These are phyloP conservation scores for Naganishia vaughanmartiniae DNA, from an alignment of 768 basidiomycete genomes.

Conservation along the genomic window DNA sequence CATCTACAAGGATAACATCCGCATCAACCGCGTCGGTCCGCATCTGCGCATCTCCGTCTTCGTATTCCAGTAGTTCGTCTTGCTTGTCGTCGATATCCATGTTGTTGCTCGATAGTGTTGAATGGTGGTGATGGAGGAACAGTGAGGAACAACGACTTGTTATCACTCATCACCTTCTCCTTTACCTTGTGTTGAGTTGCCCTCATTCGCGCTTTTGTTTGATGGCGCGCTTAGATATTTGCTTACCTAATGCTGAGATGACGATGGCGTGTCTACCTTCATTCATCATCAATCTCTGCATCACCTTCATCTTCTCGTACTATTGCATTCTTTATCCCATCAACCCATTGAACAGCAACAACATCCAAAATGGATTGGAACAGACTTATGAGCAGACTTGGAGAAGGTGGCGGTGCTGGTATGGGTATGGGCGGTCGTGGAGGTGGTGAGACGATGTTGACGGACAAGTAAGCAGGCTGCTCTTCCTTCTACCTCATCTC, in stretches of 20 bases:
- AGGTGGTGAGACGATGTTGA: conserved; percentile 23
- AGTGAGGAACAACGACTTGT: neutral
- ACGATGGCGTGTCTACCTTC: conserved; percentile 18
- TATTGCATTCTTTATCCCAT: neutral
- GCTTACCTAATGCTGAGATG: conserved; percentile 13
- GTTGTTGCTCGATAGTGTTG: neutral
- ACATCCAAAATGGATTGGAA: conserved; percentile 11
- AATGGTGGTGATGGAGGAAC: neutral
- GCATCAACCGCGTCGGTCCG: neutral
- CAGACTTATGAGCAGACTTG: conserved; percentile 28
- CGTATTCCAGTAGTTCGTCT: conserved; percentile 12
- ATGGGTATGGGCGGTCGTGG: conserved; percentile 36
- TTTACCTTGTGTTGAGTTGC: neutral
- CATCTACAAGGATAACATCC: neutral
- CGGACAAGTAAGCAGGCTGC: conserved; percentile 23
- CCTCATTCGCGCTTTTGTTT: neutral
- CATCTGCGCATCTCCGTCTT: conserved; percentile 13
- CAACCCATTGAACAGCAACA: neutral
- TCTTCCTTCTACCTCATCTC: neutral
- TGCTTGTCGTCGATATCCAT: conserved; percentile 24
- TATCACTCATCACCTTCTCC: neutral
- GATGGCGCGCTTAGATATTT: no score
- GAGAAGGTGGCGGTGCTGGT: conserved; percentile 31
- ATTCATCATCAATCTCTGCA: neutral
- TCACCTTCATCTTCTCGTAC: neutral